Conservation (phyloP, 2,329 filamentous ascomycete species). For the Ceratocystis destructans region DNA sequence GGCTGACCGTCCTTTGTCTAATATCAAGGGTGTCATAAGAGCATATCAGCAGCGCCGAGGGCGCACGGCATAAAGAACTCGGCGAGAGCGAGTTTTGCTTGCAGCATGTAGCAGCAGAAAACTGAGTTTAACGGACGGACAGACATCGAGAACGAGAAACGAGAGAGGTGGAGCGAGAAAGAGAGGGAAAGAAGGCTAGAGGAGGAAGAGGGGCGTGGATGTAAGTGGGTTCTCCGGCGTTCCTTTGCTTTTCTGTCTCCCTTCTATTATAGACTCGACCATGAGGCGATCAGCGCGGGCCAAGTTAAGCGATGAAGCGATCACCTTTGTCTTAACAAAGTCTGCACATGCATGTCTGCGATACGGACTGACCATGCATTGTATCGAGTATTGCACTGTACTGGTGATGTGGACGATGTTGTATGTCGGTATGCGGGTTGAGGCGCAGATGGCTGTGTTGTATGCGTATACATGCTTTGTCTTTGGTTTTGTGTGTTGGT, state of each 20-base stretch:
- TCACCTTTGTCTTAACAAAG: not conserved
- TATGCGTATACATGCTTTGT: not conserved
- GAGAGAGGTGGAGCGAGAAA: not conserved
- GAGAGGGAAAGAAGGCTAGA: not conserved
- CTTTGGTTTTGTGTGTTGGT: not conserved
- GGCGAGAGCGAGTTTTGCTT: not conserved
- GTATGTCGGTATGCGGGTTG: not conserved
- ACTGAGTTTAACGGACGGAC: not conserved
- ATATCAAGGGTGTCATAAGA: not conserved
- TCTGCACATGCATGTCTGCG: not conserved
- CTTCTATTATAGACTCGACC: not conserved
- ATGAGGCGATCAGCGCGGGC: constrained; percentile 7
- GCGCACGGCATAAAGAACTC: not conserved
- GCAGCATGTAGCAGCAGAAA: not conserved
- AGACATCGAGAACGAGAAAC: not conserved
- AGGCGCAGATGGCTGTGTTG: not conserved
- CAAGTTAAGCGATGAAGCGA: constrained; percentile 6
- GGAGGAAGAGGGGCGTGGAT: not conserved
- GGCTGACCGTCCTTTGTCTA: not conserved
- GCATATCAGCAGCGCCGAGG: not conserved
- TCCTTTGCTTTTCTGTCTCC: constrained; percentile 5
- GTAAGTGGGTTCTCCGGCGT: constrained; percentile 2
- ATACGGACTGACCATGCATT: not conserved
- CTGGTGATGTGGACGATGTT: not conserved
- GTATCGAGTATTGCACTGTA: not conserved